Percentiles rank a stretch among this genome's conserved stretches.
Conservation (phyloP, 768 basidiomycete species). For the Leucogyrophana mollusca region DNA sequence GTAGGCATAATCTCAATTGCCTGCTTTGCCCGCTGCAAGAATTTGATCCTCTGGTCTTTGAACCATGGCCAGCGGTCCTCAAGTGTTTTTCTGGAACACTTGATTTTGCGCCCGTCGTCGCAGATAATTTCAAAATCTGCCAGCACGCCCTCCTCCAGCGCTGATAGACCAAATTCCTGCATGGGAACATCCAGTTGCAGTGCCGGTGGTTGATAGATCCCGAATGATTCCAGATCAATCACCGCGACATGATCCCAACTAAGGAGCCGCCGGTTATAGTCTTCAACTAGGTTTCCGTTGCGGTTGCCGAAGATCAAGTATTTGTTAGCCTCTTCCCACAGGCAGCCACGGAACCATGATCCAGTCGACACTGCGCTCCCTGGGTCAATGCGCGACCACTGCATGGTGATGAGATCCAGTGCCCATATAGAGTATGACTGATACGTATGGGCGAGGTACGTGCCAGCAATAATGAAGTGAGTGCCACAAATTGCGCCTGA, state of each 20-base stretch:
- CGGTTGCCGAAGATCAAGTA: constrained; percentile 92
- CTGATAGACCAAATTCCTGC: constrained; percentile 83
- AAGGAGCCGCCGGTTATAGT: constrained; percentile 87
- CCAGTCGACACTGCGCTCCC: constrained; percentile 83
- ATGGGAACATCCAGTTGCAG: constrained; percentile 64
- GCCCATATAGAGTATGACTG: constrained; percentile 98
- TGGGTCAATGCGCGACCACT: constrained; percentile 86
- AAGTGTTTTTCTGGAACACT: constrained; percentile 80
- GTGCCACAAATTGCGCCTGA: constrained; percentile 90
- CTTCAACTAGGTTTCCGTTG: constrained; percentile 83
- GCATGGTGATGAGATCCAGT: constrained; percentile 78
- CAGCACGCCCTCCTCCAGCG: constrained; percentile 76
- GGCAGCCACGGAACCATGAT: constrained; percentile 92
- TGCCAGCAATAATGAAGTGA: constrained; percentile 92
- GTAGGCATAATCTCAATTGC: constrained; percentile 59
- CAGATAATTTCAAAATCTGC: constrained; percentile 93
- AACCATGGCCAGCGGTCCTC: constrained; percentile 98
- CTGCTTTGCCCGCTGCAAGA: constrained; percentile 55
- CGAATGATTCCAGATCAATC: constrained; percentile 91
- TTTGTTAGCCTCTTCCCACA: constrained; percentile 83
- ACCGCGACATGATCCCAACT: constrained; percentile 92
- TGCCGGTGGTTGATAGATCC: constrained; percentile 87
- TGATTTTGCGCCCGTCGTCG: constrained; percentile 82
- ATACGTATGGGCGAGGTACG: constrained; percentile 90
- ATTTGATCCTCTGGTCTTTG: constrained; percentile 61